Evolutionary conservation across 2,329 filamentous ascomycete species (phyloP), one percentile per base, ranked within the genome.

Genomic region (Fusarium heterosporum): DNA sequence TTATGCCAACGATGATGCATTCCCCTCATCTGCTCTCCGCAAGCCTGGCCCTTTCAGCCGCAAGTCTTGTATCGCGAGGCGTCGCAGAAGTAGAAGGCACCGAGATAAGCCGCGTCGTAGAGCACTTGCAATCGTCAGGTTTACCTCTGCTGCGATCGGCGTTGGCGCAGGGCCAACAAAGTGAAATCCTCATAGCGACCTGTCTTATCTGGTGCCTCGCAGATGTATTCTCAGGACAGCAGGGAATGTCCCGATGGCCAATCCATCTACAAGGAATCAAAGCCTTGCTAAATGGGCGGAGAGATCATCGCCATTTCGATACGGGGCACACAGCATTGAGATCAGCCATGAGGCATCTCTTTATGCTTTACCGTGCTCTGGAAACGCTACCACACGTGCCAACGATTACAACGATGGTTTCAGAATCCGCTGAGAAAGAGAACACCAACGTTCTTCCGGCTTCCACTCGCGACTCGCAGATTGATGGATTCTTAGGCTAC

Each of bases 161-260:
- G 0, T 12, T 75, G 3, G 64, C 57, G 11, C 52, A 60, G 9
- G 65, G 69, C 1, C 63, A 72, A 13, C 64, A 64, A n/a, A 64
- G 65, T n/a, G 73, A 74, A 8, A 60, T 68, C 4, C 9, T 74
- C 1, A 54, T 75, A 6, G 72, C 70, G 1, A 75, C 73, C 0
- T 75, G 73, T 25, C 67, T 75, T 5, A 72, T 75, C 7, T 75
- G 73, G 73, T 75, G 73, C 17, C 50, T 75, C 2, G 68, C 73
- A 1, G 73, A 75, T 17, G 72, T 75, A 0, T 75, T 75, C 10
- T 64, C 72, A 0, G 71, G 64, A 0, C 55, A 64, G 2, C 72
- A 70, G 11, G 73, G 68, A 1, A 57, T 70, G 19, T 66, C 63
- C 0, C 60, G 69, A 1, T 75, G 73, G 73, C 62, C 62, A 0